phyloP scores from a whole-genome alignment of 176 grass and related monocot species.

The Bothriochloa decipiens region DNA sequence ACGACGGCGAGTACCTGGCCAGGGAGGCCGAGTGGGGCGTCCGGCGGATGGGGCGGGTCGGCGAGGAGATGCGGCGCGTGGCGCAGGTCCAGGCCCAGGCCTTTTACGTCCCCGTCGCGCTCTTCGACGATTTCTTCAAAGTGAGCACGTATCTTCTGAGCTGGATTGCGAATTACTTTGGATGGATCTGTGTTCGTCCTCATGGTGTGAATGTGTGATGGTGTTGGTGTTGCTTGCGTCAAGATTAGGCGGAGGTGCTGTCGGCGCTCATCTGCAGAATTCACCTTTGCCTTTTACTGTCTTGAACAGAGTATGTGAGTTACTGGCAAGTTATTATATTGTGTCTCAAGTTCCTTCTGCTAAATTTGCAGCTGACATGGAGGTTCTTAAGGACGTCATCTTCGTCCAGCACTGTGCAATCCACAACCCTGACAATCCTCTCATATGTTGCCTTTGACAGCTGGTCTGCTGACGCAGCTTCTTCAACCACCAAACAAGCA shows the following conservation, averaged over 20 bases:
- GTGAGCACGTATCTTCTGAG: constrained; percentile 40
- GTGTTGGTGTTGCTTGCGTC: constrained; percentile 14
- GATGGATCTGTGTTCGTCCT: not conserved
- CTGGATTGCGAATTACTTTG: not conserved
- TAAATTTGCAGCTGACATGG: not conserved
- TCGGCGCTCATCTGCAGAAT: constrained; percentile 63
- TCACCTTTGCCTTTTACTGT: not conserved
- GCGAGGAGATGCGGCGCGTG: constrained; percentile 82
- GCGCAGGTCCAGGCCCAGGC: constrained; percentile 88
- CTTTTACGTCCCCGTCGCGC: constrained; percentile 74
- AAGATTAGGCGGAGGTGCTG: constrained; percentile 90
- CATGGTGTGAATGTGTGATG: not conserved
- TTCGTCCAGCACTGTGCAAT: too few species aligned
- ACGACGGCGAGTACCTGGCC: constrained; percentile 47
- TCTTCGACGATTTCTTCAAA: constrained; percentile 85
- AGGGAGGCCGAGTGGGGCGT: constrained; percentile 72
- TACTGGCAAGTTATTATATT: not conserved
- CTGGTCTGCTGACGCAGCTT: too few species aligned
- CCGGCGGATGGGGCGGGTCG: constrained; percentile 62
- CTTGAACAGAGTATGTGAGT: too few species aligned
- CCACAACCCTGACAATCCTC: too few species aligned
- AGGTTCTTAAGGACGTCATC: too few species aligned
- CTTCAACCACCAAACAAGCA: too few species aligned
- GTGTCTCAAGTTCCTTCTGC: not conserved
- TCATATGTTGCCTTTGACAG: constrained; percentile 22